A percentile compares a stretch with the other conserved stretches of the same genome.
phyloP scores from a whole-genome alignment of 1,284 basidiomycete species.

The Pyrrhoderma noxium region DNA sequence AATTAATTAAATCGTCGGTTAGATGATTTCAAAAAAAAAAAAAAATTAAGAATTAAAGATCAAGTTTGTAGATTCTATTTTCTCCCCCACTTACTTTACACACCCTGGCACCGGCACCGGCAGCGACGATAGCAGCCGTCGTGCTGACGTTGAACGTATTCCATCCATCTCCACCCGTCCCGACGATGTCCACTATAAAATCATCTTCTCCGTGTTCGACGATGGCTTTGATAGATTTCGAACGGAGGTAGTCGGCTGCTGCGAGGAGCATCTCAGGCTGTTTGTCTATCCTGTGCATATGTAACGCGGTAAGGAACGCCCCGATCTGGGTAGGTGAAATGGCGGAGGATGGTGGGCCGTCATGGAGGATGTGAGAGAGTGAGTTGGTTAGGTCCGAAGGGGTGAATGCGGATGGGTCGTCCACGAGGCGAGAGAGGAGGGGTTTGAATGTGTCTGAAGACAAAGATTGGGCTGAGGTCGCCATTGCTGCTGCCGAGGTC shows the following conservation, averaged over 20 bases:
- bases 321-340: constrained; percentile 69
- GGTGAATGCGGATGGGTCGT: constrained; percentile 69
- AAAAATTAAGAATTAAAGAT: too few species aligned
- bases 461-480: not conserved
- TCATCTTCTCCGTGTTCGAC: constrained; percentile 53
- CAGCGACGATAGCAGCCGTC: constrained; percentile 89
- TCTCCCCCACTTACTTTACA: constrained; percentile 65
- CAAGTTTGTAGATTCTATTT: too few species aligned
- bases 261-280: constrained; percentile 70
- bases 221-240: constrained; percentile 54
- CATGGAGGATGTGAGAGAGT: constrained; percentile 61
- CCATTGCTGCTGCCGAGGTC: not conserved
- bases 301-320: constrained; percentile 77
- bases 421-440: constrained; percentile 68
- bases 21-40: too few species aligned
- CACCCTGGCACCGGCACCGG: constrained; percentile 88
- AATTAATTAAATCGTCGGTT: too few species aligned
- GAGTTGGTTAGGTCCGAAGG: constrained; percentile 63
- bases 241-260: constrained; percentile 67
- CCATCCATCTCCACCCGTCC: constrained; percentile 93
- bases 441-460: constrained; percentile 62
- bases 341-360: constrained; percentile 30
- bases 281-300: constrained; percentile 67
- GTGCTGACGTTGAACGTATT: constrained; percentile 98
- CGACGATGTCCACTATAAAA: constrained; percentile 66